These are phyloP conservation scores for Golovinomyces cichoracearum DNA, from an alignment of 2,329 filamentous ascomycete genomes.

Conservation along the genomic window DNA sequence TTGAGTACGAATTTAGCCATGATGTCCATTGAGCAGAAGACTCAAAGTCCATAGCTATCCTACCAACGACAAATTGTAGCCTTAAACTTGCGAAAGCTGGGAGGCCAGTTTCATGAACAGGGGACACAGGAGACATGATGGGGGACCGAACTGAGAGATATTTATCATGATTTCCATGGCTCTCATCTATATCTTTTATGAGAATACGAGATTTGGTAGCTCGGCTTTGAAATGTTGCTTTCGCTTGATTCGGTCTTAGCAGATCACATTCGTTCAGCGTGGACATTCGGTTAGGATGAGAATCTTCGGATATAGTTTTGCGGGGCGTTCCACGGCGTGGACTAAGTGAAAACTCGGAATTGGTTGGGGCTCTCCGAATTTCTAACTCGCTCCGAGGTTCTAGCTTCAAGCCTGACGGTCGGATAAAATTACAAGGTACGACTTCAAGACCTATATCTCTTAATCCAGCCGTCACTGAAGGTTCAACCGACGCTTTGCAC, in stretches of 20 bases:
- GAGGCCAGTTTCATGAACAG: not conserved
- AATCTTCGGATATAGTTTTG: not conserved
- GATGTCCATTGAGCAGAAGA: not conserved
- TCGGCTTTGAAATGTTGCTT: not conserved
- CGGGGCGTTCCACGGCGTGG: not conserved
- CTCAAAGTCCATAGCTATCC: not conserved
- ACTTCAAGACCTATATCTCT: not conserved
- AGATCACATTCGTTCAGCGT: too few species aligned
- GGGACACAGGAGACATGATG: not conserved
- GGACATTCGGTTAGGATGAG: not conserved
- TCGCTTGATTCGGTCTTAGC: not conserved
- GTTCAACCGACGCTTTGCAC: not conserved
- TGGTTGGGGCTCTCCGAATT: not conserved
- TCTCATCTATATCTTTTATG: not conserved
- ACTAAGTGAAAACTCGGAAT: not conserved
- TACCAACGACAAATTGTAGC: slow-evolving; percentile 1
- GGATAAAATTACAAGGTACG: not conserved
- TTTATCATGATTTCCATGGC: not conserved
- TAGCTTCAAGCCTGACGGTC: not conserved
- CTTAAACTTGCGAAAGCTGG: not conserved
- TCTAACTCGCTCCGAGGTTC: not conserved
- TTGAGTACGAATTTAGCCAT: not conserved
- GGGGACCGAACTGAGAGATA: not conserved
- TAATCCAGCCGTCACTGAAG: not conserved
- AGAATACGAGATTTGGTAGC: not conserved